Evolutionary conservation across 2,329 filamentous ascomycete species (phyloP).

Genomic region (Alternaria sp.): DNA sequence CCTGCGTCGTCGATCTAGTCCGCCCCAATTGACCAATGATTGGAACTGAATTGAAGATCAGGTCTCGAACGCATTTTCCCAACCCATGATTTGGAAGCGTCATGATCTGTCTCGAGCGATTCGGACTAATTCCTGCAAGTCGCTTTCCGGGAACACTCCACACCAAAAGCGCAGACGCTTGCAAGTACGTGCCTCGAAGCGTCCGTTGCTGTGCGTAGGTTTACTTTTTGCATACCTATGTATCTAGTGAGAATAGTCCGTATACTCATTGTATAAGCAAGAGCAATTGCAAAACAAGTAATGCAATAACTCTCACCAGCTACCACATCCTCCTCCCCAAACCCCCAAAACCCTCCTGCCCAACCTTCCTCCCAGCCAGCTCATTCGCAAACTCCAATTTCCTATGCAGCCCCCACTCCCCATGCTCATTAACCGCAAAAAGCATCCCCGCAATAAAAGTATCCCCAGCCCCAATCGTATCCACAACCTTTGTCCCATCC

Average conservation of each 20-base stretch:
- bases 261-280: neutral
- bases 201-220: neutral
- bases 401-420: slow-evolving; percentile 57
- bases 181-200: neutral
- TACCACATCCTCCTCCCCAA: slow-evolving; percentile 20
- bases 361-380: slow-evolving; percentile 72
- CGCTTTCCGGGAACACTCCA: neutral
- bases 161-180: neutral
- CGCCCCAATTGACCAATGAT: neutral
- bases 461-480: slow-evolving; percentile 75
- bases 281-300: neutral
- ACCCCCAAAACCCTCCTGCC: slow-evolving; percentile 66
- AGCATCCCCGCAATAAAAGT: slow-evolving; percentile 77
- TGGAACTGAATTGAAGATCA: neutral
- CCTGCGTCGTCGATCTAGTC: slow-evolving; percentile 1
- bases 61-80: neutral
- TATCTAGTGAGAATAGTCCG: neutral
- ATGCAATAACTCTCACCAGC: neutral
- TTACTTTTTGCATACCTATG: neutral
- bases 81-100: neutral
- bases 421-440: slow-evolving; percentile 63
- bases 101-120: neutral
- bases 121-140: neutral
- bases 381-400: slow-evolving; percentile 68
- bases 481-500: slow-evolving; percentile 42